Base-by-base conservation (phyloP, 1,284 basidiomycete genomes). In the Pseudozyma pruni region DNA sequence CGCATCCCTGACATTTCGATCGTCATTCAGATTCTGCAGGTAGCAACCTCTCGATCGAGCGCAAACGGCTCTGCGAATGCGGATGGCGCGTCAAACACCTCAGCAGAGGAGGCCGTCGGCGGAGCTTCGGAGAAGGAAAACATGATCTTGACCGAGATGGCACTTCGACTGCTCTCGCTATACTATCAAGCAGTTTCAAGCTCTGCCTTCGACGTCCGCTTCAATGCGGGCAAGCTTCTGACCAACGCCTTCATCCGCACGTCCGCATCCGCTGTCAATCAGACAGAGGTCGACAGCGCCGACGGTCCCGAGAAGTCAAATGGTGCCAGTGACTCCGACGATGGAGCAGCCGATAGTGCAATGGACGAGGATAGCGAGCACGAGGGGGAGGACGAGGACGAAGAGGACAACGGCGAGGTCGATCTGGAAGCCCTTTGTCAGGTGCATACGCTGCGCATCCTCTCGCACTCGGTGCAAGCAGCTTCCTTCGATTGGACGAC, bases 191-290 rank as follows among this genome's bases (percentile, higher is more conserved):
- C 88, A 42, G 83, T 96, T 13, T 91, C 92, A 0, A 86, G 86
- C 6, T 83, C 91, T 4, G 88, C 91, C 0, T 87, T 88, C 0
- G 93, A 94, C 80, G 88, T 88, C 8, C 86, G 89, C 42, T 94
- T 94, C 77, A 94, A 97, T 80, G 87, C 90, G 17, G 92, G 92
- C 13, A 92, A 92, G 78, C 82, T 94, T 27, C 83, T 94, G 19
- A 85, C 86, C 46, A 88, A 85, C 48, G 85, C 87, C 42, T 83
- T 85, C 27, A 60, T 77, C 20, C 52, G 41, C 14, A 20, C 63
- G 5, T 44, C 52, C 3, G 39, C 34, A 16, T 5, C 39, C 8
- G n/a, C 31, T 4, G 10, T 25, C 0, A 17, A 17, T 25, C 11
- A 32, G 17, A 8, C 43, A 8, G 13, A 17, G 22, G 38, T 38